Evolutionary conservation across 2,329 filamentous ascomycete genomes (phyloP).

Genomic region (Penicillium nordicum): DNA sequence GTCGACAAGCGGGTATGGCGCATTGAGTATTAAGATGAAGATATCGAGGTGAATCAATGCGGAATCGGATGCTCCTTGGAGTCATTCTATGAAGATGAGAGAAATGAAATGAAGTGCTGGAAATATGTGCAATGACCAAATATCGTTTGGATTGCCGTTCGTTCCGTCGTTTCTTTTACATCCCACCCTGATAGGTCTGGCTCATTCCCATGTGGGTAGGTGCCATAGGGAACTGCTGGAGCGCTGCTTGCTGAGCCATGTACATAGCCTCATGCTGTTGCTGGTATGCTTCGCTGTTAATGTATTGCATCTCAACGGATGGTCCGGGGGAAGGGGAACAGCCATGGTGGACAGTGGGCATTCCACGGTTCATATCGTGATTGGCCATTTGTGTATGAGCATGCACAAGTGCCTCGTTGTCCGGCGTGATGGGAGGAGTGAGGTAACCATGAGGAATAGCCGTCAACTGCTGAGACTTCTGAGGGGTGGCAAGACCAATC

Average conservation of each 20-base stretch:
- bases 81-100: slow-evolving; percentile 14
- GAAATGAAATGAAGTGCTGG: slow-evolving; percentile 15
- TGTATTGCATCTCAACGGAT: slow-evolving; percentile 36
- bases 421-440: slow-evolving; percentile 48
- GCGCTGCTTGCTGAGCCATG: slow-evolving; percentile 28
- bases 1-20: slow-evolving; percentile 11
- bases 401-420: slow-evolving; percentile 42
- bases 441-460: slow-evolving; percentile 43
- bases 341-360: slow-evolving; percentile 24
- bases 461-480: slow-evolving; percentile 38
- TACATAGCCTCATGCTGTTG: slow-evolving; percentile 32
- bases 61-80: slow-evolving; percentile 15
- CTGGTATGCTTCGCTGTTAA: slow-evolving; percentile 35
- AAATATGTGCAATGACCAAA: slow-evolving; percentile 23
- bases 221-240: slow-evolving; percentile 28
- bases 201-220: slow-evolving; percentile 36
- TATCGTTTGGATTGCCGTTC: slow-evolving; percentile 15
- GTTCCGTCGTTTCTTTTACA: slow-evolving; percentile 14
- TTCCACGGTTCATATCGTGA: slow-evolving; percentile 31
- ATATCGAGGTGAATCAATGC: slow-evolving; percentile 15
- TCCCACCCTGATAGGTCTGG: slow-evolving; percentile 29
- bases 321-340: slow-evolving; percentile 41
- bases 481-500: slow-evolving; percentile 43
- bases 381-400: slow-evolving; percentile 31
- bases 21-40: slow-evolving; percentile 14